Conservation (phyloP, 208 protist genomes). For the Leptomonas seymouri region DNA sequence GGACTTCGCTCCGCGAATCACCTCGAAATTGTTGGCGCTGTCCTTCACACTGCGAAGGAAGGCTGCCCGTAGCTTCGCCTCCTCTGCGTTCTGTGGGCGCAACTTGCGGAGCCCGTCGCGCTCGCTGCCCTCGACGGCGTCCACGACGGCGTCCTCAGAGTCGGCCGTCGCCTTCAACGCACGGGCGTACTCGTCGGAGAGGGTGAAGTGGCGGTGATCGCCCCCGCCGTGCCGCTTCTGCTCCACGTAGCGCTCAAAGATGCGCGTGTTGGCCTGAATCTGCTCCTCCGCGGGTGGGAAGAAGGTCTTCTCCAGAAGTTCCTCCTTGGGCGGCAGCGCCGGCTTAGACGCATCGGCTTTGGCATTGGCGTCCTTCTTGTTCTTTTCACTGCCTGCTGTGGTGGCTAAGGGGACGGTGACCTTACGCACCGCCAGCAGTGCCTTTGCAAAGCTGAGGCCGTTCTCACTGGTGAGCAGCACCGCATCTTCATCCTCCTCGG, state of each 20-base stretch:
- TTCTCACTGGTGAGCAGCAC: constrained; percentile 81
- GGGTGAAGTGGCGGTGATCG: constrained; percentile 51
- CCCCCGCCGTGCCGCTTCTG: constrained; percentile 15
- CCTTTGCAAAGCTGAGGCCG: constrained; percentile 82
- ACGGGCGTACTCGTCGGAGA: constrained; percentile 85
- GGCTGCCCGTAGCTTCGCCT: constrained; percentile 60
- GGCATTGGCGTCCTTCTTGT: neutral
- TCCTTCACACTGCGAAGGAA: constrained; percentile 73
- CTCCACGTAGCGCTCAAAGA: constrained; percentile 48
- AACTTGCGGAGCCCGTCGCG: constrained; percentile 45
- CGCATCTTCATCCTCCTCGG: constrained; percentile 83
- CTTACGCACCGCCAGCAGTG: constrained; percentile 75
- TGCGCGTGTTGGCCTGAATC: constrained; percentile 57
- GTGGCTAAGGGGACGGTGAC: constrained; percentile 38
- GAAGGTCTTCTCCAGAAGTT: constrained; percentile 48
- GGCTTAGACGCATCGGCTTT: neutral
- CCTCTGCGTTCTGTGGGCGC: constrained; percentile 65
- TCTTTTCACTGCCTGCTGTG: neutral
- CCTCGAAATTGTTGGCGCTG: constrained; percentile 53
- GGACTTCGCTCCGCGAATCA: constrained; percentile 28
- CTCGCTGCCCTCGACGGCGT: constrained; percentile 34
- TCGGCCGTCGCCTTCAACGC: constrained; percentile 45
- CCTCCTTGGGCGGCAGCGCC: constrained; percentile 33
- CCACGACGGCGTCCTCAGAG: constrained; percentile 34
- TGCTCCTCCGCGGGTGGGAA: constrained; percentile 81